Evolutionary conservation across 495 filamentous ascomycete genomes (phyloP), one percentile per base, ranked within the genome.

Genomic region (Podospora sp.): DNA sequence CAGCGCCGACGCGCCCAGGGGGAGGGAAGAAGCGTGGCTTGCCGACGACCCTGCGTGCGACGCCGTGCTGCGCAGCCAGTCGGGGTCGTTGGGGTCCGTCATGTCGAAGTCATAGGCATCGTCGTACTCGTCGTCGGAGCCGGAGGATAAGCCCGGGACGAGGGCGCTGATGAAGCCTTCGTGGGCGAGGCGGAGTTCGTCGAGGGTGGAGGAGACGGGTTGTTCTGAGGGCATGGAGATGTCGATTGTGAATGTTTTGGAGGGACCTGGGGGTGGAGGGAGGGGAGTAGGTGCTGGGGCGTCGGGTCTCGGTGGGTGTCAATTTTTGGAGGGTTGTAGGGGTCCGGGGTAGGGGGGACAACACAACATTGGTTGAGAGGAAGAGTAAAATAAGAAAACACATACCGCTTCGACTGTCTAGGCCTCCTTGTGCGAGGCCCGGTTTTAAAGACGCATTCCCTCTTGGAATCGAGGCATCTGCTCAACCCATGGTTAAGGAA

Each of bases 211-310:
- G 35, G 65, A 60, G 6, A 74, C 64, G 51, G 77, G 72, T 0
- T 72, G 72, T 56, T 79, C 77, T 4, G 62, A 61, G 0, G 76
- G 72, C 72, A 83, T 77, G 46, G 77, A 70, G 63, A 84, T 81
- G 76, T 84, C 80, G 70, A 84, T 84, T 56, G 79, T 83, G 66
- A 84, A 84, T 36, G 80, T 84, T 68, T 79, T 79, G 68, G 79
- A 80, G 6, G 81, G 81, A 6, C 77, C 77, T n/a, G 79, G 70
- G 1, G 76, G 75, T 11, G 69, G 71, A 2, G 70, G 70, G 26
- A 35, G 53, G 33, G 33, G 25, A 7, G 24, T 40, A 35, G 26
- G 52, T 12, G 55, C 35, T 1, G 33, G 20, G 27, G 57, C 33
- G 33, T 49, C 14, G 29, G 40, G 51, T 59, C n/a, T 64, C 11